Evolutionary conservation across 2,329 filamentous ascomycete genomes (phyloP), one percentile per base, ranked within the genome.

Genomic region (Ceratocystiopsis sp.): DNA sequence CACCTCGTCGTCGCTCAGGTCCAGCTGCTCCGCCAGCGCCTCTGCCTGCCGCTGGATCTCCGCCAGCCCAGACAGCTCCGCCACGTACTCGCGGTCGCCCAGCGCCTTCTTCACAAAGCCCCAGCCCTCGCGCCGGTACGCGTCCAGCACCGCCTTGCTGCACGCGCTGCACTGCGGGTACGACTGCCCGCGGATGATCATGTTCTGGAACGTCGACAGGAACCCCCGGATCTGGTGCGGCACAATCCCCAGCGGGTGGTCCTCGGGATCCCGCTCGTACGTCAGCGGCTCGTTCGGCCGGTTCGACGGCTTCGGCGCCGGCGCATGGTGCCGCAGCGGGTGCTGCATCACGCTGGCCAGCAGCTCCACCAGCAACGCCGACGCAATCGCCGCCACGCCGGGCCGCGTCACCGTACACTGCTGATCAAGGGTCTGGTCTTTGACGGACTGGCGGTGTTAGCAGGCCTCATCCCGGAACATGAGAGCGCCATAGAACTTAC

Each of bases 361-460:
- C 6, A 96, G 69, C 59, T 98, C 91, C 40, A 96, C 89, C 7
- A 95, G 71, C 33, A 93, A 69, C 2, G 85, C 84, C 3, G 91
- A 95, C 9, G 91, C 91, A 45, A 95, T 91, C 11, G 86, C 80
- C 14, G 91, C 89, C 34, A 94, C 78, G 15, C 91, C 91, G 0
- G 91, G 91, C 11, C 91, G 77, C 3, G 91, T 98, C 17, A 98
- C 91, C 0, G 91, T 98, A 61, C 91, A 98, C 62, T 96, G 91
- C 59, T 98, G 91, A 57, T 98, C 91, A 12, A 98, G 76, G 0
- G 91, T 96, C 52, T 87, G 84, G 54, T 94, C 86, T 60, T 89
- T 94, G 56, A 94, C 73, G 3, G 86, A 94, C 84, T 93, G 54
- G 40, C 16, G 37, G 2, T 13, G 45, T 42, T 35, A 38, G 35